These are phyloP conservation scores for Mucor piriformis DNA, from an alignment of 371 early-diverging fungal species.

Conservation along the genomic window DNA sequence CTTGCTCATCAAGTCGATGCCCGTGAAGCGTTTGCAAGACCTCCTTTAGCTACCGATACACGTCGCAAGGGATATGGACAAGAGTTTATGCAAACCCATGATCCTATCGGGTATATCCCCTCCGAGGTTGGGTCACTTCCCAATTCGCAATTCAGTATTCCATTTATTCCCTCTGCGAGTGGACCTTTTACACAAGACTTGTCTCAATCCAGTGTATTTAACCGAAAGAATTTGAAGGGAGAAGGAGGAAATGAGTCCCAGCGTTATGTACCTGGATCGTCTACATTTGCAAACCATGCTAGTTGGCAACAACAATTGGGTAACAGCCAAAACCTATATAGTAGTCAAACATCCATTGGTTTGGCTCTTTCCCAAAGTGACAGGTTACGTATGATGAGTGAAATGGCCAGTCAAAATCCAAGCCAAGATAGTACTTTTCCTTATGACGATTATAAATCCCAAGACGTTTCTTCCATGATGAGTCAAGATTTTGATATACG, in stretches of 20 bases:
- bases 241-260: constrained; percentile 6
- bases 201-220: constrained; percentile 56
- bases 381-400: constrained; percentile 62
- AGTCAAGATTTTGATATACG: constrained; percentile 57
- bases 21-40: constrained; percentile 65
- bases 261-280: constrained; percentile 45
- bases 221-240: constrained; percentile 41
- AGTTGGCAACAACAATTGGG: constrained; percentile 36
- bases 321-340: constrained; percentile 47
- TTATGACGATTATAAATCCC: constrained; percentile 64
- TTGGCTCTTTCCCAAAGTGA: constrained; percentile 69
- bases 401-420: constrained; percentile 41
- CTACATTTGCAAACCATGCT: constrained; percentile 46
- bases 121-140: constrained; percentile 61
- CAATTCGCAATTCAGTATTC: constrained; percentile 64
- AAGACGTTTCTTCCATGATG: constrained; percentile 55
- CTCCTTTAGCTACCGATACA: constrained; percentile 58
- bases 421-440: constrained; percentile 53
- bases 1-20: constrained; percentile 71
- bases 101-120: constrained; percentile 62
- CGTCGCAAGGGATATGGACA: constrained; percentile 54
- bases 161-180: constrained; percentile 64
- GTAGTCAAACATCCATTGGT: constrained; percentile 57
- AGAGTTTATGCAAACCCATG: constrained; percentile 62
- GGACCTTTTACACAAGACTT: constrained; percentile 76